A percentile compares a stretch with the other conserved stretches of the same genome.
Conservation (phyloP, 2,329 filamentous ascomycete genomes). For the Pseudocercospora musae region DNA sequence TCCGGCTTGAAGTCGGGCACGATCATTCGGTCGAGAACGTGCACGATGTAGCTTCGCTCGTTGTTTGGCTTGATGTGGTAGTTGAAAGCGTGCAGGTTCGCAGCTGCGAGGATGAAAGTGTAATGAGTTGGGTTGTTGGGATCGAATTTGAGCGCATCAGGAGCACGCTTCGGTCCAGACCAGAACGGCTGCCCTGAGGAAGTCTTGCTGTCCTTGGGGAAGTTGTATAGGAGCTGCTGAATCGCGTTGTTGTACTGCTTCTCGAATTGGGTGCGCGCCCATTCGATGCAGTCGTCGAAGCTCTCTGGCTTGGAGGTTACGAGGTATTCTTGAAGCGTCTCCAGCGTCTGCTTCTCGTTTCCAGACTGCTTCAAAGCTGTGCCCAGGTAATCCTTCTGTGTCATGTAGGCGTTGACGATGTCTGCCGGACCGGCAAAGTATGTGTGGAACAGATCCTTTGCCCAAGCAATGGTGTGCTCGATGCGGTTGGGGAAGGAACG, state of each 20-base stretch:
- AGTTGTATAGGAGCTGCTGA: slow-evolving; percentile 92
- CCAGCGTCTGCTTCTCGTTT: slow-evolving; percentile 89
- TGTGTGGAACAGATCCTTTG: slow-evolving; percentile 90
- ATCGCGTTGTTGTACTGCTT: slow-evolving; percentile 97
- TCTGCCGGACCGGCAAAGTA: slow-evolving; percentile 92
- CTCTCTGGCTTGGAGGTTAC: slow-evolving; percentile 87
- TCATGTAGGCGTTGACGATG: slow-evolving; percentile 85
- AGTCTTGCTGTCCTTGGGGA: slow-evolving; percentile 88
- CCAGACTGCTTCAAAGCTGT: slow-evolving; percentile 86
- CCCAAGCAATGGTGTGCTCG: slow-evolving; percentile 98
- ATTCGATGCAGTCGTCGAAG: slow-evolving; percentile 95
- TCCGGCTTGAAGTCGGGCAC: slow-evolving; percentile 92
- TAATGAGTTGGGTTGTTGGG: slow-evolving; percentile 80
- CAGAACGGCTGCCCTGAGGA: slow-evolving; percentile 90
- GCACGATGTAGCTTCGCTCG: slow-evolving; percentile 65
- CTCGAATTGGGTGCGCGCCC: slow-evolving; percentile 92
- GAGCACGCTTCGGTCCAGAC: slow-evolving; percentile 97
- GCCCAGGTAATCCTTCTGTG: slow-evolving; percentile 85
- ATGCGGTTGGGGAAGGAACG: slow-evolving; percentile 97
- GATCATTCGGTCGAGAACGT: slow-evolving; percentile 86
- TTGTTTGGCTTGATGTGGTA: slow-evolving; percentile 80
- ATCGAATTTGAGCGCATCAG: slow-evolving; percentile 87
- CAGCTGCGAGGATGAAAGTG: slow-evolving; percentile 80
- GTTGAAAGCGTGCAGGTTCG: slow-evolving; percentile 95
- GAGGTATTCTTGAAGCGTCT: slow-evolving; percentile 84